Evolutionary conservation across 2,329 filamentous ascomycete species (phyloP).

Genomic region (Xylaria sp.): DNA sequence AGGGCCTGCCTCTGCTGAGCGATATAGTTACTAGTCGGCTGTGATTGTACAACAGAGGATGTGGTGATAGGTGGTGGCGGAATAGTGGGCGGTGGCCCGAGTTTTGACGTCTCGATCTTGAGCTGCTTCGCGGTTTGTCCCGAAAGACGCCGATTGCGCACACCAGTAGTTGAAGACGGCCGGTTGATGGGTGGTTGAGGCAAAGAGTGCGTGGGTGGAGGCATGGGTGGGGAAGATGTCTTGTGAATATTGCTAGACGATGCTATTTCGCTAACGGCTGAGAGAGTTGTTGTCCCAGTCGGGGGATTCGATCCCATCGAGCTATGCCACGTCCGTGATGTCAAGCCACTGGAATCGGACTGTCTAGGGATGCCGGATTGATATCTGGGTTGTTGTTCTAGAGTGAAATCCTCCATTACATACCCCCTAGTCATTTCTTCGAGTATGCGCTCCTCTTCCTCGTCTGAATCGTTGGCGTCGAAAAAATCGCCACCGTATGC

Average conservation of each 20-base stretch:
- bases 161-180: conserved; percentile 56
- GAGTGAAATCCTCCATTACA: conserved; percentile 83
- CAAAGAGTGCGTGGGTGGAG: conserved; percentile 62
- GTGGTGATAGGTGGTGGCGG: conserved; percentile 43
- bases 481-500: conserved; percentile 68
- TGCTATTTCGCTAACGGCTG: conserved; percentile 75
- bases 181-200: conserved; percentile 57
- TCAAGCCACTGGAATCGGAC: conserved; percentile 83
- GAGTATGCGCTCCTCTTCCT: conserved; percentile 82
- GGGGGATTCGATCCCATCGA: conserved; percentile 79
- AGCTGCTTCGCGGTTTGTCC: conserved; percentile 83
- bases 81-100: conserved; percentile 45
- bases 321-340: conserved; percentile 83
- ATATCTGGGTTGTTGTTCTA: conserved; percentile 72
- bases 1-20: conserved; percentile 57
- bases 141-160: conserved; percentile 82
- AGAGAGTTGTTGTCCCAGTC: conserved; percentile 73
- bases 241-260: conserved; percentile 42
- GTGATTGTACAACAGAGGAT: conserved; percentile 43
- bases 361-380: conserved; percentile 75
- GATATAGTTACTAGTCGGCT: conserved; percentile 52
- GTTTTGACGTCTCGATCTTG: conserved; percentile 81
- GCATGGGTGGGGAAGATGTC: conserved; percentile 50
- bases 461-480: conserved; percentile 71
- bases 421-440: conserved; percentile 91